Conservation (phyloP, 2,329 filamentous ascomycete genomes). For the Aspergillus hortae region DNA sequence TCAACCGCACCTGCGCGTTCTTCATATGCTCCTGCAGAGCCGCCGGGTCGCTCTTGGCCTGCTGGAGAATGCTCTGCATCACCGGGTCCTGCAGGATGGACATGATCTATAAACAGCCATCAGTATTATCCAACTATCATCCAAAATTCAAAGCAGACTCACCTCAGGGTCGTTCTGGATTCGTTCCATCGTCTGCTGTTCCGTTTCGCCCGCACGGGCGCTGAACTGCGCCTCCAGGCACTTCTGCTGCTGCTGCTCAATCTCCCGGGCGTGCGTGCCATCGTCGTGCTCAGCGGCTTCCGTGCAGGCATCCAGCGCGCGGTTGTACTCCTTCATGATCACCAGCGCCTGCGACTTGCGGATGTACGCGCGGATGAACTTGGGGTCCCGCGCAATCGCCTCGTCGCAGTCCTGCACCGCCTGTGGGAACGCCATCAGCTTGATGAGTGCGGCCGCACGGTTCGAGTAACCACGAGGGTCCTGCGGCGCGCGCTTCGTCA, state of each 20-base stretch:
- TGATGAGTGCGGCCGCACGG: slow-evolving; percentile 93
- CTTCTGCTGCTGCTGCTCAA: slow-evolving; percentile 92
- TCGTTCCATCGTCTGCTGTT: slow-evolving; percentile 90
- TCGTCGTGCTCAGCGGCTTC: slow-evolving; percentile 76
- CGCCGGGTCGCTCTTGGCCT: slow-evolving; percentile 88
- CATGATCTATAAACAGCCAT: slow-evolving; percentile 61
- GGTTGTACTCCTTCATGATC: slow-evolving; percentile 97
- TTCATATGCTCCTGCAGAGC: slow-evolving; percentile 96
- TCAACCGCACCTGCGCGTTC: slow-evolving; percentile 77
- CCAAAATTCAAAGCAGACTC: slow-evolving; percentile 31
- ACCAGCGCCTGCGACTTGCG: slow-evolving; percentile 94
- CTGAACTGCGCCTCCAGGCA: slow-evolving; percentile 86
- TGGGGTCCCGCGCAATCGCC: slow-evolving; percentile 85
- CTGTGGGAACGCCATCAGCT: slow-evolving; percentile 91
- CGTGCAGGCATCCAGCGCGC: slow-evolving; percentile 83
- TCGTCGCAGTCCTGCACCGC: slow-evolving; percentile 89
- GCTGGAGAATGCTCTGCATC: slow-evolving; percentile 96
- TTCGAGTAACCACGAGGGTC: slow-evolving; percentile 96
- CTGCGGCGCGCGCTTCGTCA: slow-evolving; percentile 91
- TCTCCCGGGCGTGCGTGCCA: slow-evolving; percentile 82
- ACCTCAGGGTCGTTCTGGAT: slow-evolving; percentile 89
- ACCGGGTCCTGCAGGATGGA: slow-evolving; percentile 89
- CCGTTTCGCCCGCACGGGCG: slow-evolving; percentile 87
- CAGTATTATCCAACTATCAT: slow-evolving; percentile 23
- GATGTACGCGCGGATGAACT: slow-evolving; percentile 94